Conservation (phyloP, 176 grass and related monocot genomes). For the Tillandsia leiboldiana region DNA sequence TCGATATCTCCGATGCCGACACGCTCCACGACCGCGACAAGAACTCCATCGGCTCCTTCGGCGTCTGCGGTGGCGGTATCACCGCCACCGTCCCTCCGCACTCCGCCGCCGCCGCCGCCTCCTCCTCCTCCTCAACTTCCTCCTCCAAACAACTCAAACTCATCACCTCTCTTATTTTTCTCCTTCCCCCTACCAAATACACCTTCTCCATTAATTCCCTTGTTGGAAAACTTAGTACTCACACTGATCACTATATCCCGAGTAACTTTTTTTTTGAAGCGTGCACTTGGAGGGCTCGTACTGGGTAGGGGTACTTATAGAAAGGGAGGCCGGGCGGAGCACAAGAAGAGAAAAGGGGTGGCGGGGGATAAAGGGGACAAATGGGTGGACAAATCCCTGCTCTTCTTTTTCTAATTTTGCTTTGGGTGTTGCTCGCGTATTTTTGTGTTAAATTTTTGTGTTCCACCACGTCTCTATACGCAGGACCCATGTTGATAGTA, state of each 20-base stretch:
- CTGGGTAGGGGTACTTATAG: slow-evolving; percentile 32
- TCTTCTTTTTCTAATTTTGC: slow-evolving; percentile 30
- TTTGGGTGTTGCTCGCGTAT: slow-evolving; percentile 18
- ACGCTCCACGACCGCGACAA: slow-evolving; percentile 75
- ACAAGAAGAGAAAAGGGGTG: slow-evolving; percentile 35
- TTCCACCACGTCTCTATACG: not conserved
- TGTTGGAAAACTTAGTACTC: not conserved
- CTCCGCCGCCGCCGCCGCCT: slow-evolving; percentile 17
- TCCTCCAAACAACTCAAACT: not conserved
- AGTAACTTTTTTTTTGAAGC: not conserved
- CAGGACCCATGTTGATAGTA: slow-evolving; percentile 11
- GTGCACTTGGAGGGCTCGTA: slow-evolving; percentile 1
- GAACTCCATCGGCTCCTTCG: slow-evolving; percentile 74
- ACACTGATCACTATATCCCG: no score
- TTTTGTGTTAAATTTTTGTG: slow-evolving; percentile 12
- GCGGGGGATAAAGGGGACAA: slow-evolving; percentile 39
- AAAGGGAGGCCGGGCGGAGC: slow-evolving; percentile 44
- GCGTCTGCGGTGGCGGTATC: slow-evolving; percentile 72
- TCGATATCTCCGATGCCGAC: slow-evolving; percentile 71
- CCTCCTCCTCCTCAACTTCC: slow-evolving; percentile 14
- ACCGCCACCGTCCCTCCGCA: not conserved
- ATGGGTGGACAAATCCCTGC: slow-evolving; percentile 49
- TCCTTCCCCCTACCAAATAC: slow-evolving; percentile 1
- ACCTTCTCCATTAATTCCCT: slow-evolving; percentile 35
- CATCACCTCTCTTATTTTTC: slow-evolving; percentile 11